A percentile compares a stretch with the other conserved stretches of the same genome.
Evolutionary conservation across 495 filamentous ascomycete genomes (phyloP).

Genomic region (Hypoxylon perforatum): DNA sequence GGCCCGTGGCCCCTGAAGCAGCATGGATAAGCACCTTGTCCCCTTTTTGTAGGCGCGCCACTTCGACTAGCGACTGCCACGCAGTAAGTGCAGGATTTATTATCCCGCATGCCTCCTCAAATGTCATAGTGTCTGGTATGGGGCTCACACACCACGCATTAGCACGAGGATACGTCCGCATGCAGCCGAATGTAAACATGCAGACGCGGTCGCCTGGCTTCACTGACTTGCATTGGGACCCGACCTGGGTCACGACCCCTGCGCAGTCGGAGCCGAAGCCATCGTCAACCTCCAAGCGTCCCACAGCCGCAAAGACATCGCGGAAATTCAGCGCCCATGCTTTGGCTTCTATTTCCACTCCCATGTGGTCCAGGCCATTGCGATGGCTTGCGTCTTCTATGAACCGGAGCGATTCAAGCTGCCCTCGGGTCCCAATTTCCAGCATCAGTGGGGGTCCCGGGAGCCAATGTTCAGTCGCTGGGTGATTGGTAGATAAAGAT

Average conservation of each 20-base stretch:
- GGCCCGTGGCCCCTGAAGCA: constrained; percentile 57
- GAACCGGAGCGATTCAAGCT: too few relatives aligned
- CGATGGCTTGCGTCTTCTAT: too few relatives aligned
- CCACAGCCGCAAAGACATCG: too few relatives aligned
- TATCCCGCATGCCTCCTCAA: neutral
- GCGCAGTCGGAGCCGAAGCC: constrained; percentile 36
- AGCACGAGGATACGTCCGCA: constrained; percentile 36
- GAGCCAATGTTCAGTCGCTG: too few relatives aligned
- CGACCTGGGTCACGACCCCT: constrained; percentile 42
- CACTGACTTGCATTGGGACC: too few relatives aligned
- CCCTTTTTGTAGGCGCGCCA: constrained; percentile 39
- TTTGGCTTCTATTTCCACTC: too few relatives aligned
- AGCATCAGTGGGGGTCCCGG: too few relatives aligned
- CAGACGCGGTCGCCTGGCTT: too few relatives aligned
- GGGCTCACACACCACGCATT: constrained; percentile 15
- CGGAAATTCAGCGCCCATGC: too few relatives aligned
- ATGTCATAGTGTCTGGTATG: constrained; percentile 51
- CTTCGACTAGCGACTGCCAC: constrained; percentile 49
- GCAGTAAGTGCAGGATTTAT: constrained; percentile 50
- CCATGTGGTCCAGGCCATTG: too few relatives aligned
- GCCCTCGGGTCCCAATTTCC: too few relatives aligned
- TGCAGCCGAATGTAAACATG: constrained; percentile 16
- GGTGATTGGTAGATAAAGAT: too few relatives aligned
- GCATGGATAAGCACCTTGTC: constrained; percentile 63
- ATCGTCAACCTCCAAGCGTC: neutral